phyloP scores from a whole-genome alignment of 1,284 basidiomycete genomes.

The Naganishia sp. region DNA sequence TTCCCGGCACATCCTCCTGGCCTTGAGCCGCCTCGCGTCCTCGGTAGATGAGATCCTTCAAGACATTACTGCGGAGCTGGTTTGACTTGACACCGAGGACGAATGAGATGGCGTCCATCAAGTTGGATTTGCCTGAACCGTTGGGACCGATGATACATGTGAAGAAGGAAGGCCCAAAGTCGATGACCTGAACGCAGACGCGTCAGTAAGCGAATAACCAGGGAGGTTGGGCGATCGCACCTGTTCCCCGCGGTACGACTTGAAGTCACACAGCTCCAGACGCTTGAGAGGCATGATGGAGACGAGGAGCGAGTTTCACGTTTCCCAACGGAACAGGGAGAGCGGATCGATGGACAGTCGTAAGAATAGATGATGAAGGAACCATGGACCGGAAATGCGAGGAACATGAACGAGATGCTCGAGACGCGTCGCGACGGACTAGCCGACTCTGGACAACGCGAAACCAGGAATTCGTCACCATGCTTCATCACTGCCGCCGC shows the following conservation, averaged over 20 bases:
- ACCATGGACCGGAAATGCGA: neutral
- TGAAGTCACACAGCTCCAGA: constrained; percentile 89
- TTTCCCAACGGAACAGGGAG: neutral
- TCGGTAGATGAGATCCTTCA: constrained; percentile 94
- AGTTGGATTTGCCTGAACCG: constrained; percentile 97
- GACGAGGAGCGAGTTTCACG: neutral
- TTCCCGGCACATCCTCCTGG: constrained; percentile 48
- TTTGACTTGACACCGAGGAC: constrained; percentile 94
- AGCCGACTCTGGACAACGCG: neutral
- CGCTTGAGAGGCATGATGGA: constrained; percentile 52
- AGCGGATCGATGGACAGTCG: neutral
- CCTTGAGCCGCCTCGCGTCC: constrained; percentile 70
- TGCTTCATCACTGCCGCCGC: no score
- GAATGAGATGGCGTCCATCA: constrained; percentile 99
- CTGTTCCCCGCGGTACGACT: constrained; percentile 71
- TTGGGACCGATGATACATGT: constrained; percentile 97
- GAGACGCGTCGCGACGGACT: neutral
- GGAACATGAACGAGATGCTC: constrained; percentile 8
- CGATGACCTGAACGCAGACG: constrained; percentile 42
- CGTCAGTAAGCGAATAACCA: constrained; percentile 8
- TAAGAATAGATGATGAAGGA: neutral
- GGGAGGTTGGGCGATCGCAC: constrained; percentile 46
- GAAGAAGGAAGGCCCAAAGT: constrained; percentile 63
- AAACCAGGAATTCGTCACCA: no score
- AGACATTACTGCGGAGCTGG: constrained; percentile 86